Conservation (phyloP, 441 rosid genomes). For the Lepidium campestre region DNA sequence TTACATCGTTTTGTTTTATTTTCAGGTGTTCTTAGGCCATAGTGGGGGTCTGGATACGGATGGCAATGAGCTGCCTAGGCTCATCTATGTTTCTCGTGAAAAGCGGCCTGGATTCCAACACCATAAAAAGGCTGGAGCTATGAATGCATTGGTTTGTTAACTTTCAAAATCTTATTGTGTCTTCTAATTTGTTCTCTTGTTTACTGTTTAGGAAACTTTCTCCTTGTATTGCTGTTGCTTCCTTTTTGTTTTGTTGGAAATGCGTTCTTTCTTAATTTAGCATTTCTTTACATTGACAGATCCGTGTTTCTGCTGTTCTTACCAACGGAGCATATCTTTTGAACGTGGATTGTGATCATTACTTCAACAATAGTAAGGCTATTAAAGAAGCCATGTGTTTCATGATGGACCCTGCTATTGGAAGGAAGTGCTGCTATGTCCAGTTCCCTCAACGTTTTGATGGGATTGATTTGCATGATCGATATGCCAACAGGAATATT, state of each 20-base stretch:
- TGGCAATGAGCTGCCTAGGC: conserved; percentile 96
- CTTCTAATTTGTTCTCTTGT: conserved; percentile 1
- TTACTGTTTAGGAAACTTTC: neutral
- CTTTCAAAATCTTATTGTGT: conserved; percentile 3
- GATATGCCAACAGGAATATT: conserved; percentile 97
- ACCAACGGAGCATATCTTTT: conserved; percentile 96
- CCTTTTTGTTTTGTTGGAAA: neutral
- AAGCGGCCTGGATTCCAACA: conserved; percentile 99
- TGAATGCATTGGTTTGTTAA: conserved; percentile 91
- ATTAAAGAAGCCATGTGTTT: conserved; percentile 98
- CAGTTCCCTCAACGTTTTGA: conserved; percentile 99
- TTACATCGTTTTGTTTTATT: neutral
- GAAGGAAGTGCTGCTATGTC: conserved; percentile 94
- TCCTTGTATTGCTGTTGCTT: neutral
- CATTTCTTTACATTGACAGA: conserved; percentile 39
- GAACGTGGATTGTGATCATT: conserved; percentile 99
- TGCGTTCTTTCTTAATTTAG: conserved; percentile 17
- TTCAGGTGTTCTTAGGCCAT: conserved; percentile 91
- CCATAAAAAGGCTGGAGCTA: conserved; percentile 98
- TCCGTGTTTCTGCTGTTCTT: conserved; percentile 95
- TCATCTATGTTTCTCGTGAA: conserved; percentile 98
- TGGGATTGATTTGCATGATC: conserved; percentile 97
- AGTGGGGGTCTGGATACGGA: conserved; percentile 95
- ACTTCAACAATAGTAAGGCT: conserved; percentile 97
- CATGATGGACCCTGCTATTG: conserved; percentile 86